Conservation (phyloP, 2,329 filamentous ascomycete genomes). For the Stromatinia cepivora region DNA sequence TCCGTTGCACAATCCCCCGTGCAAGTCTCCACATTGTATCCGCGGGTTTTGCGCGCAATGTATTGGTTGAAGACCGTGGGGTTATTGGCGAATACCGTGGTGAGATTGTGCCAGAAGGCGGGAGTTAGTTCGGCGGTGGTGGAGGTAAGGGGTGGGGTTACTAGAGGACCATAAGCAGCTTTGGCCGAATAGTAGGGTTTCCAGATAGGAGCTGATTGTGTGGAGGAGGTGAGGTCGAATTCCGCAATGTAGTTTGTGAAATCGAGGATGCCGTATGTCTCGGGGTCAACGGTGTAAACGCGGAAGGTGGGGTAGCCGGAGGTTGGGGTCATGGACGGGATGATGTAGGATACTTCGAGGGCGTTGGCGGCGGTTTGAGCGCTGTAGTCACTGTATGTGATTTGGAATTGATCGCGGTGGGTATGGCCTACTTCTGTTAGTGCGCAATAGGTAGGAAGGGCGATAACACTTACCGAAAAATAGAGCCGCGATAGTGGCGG, state of each 20-base stretch:
- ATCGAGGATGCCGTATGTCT: conserved; percentile 41
- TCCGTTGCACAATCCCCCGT: conserved; percentile 45
- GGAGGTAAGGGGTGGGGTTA: conserved; percentile 46
- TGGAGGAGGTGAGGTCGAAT: conserved; percentile 35
- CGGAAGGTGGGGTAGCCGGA: conserved; percentile 42
- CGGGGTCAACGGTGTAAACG: conserved; percentile 41
- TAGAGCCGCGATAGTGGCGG: conserved; percentile 39
- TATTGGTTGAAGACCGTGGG: conserved; percentile 49
- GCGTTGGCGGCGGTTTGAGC: conserved; percentile 35
- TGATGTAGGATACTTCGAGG: conserved; percentile 38
- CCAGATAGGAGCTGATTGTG: conserved; percentile 36
- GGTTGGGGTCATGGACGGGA: conserved; percentile 40
- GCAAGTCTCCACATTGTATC: conserved; percentile 47
- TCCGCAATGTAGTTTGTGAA: conserved; percentile 39
- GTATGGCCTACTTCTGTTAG: conserved; percentile 36
- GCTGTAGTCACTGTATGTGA: conserved; percentile 39
- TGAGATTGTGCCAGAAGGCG: conserved; percentile 61
- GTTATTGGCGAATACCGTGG: conserved; percentile 49
- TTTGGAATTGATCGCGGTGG: conserved; percentile 41
- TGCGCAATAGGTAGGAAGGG: background rate
- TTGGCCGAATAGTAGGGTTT: conserved; percentile 39
- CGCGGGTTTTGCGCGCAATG: conserved; percentile 49
- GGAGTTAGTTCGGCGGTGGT: conserved; percentile 51
- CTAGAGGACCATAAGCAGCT: conserved; percentile 38
- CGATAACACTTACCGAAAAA: conserved; percentile 35